A percentile compares a stretch with the other conserved stretches of the same genome.
phyloP scores from a whole-genome alignment of 257 asterid species.

The Petunia axillaris region DNA sequence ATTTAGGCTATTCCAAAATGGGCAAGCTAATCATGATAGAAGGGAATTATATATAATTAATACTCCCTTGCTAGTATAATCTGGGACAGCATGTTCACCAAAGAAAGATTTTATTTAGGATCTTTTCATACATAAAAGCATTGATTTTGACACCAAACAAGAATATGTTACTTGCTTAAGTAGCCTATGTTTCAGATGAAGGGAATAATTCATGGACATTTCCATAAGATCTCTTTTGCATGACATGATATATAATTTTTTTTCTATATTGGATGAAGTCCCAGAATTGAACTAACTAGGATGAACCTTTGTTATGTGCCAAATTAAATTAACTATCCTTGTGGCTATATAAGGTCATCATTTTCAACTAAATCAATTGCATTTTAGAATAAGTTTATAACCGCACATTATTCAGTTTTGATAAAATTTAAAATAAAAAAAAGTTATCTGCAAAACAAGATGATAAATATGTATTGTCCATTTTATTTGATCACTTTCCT shows the following conservation, averaged over 20 bases:
- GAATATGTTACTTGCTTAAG: neutral
- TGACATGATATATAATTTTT: neutral
- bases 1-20: neutral
- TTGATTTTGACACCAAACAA: conserved; percentile 1
- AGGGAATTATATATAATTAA: neutral
- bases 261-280: neutral
- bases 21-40: conserved; percentile 2
- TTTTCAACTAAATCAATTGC: no score
- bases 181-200: neutral
- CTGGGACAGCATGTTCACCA: neutral
- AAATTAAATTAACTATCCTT: no score
- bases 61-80: neutral
- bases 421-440: no score
- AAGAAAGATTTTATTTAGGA: neutral
- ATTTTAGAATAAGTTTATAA: no score
- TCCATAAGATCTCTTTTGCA: neutral
- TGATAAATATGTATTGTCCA: no score
- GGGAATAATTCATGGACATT: neutral
- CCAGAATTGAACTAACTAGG: neutral
- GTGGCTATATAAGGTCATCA: no score
- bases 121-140: neutral
- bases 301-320: neutral
- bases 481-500: no score
- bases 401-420: no score
- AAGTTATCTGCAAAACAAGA: no score